phyloP scores from a whole-genome alignment of 306 rosid species.

The Prunus davidiana region DNA sequence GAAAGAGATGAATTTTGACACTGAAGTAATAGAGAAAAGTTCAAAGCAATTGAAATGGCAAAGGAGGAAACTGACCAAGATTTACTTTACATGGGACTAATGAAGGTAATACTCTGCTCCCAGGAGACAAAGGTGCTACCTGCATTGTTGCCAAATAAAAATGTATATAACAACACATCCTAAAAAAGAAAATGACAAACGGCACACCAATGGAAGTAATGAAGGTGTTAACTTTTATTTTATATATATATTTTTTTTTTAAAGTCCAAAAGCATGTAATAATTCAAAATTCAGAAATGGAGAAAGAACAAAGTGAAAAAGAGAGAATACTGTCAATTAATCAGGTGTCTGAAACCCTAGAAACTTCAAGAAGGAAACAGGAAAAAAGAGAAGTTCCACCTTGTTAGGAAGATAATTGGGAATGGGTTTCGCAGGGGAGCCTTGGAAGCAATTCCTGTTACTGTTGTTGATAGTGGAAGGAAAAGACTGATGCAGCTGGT shows the following conservation, averaged over 20 bases:
- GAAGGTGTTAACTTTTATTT: not conserved
- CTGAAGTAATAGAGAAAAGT: not conserved
- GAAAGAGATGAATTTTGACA: not conserved
- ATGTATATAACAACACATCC: not conserved
- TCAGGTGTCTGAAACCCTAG: slow-evolving; percentile 6
- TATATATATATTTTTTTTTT: not conserved
- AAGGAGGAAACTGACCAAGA: slow-evolving; percentile 34
- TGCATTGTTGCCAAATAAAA: slow-evolving; percentile 15
- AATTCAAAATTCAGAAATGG: not conserved
- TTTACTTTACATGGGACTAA: slow-evolving; percentile 33
- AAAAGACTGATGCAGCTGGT: not conserved
- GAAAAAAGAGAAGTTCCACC: slow-evolving; percentile 25
- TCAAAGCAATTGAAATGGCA: not conserved
- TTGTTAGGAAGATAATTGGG: slow-evolving; percentile 29
- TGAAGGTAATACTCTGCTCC: slow-evolving; percentile 39
- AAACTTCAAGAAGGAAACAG: not conserved
- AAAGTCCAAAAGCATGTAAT: not conserved
- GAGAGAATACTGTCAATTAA: not conserved
- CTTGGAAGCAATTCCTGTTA: slow-evolving; percentile 17
- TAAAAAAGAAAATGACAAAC: not conserved
- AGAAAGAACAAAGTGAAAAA: not conserved
- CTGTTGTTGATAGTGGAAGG: not conserved
- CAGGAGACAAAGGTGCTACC: slow-evolving; percentile 39
- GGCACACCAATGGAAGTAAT: not conserved
- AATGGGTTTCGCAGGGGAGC: slow-evolving; percentile 25